phyloP scores from a whole-genome alignment of 371 early-diverging fungal genomes.

The Catenaria anguillulae region DNA sequence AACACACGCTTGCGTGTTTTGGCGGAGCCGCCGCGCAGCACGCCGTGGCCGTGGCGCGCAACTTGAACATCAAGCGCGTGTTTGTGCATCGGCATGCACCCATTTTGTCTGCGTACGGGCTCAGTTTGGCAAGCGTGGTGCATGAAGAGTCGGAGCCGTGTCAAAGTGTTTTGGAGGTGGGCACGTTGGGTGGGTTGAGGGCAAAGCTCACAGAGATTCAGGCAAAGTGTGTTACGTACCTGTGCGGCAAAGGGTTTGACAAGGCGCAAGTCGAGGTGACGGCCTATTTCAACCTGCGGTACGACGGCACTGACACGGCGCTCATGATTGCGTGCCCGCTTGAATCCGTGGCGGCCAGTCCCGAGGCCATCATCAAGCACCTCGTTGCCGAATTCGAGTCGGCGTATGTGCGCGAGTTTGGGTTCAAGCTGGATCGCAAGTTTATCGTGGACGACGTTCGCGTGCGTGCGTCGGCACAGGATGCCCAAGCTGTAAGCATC shows the following conservation, averaged over 20 bases:
- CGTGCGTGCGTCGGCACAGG: constrained; percentile 62
- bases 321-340: constrained; percentile 69
- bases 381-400: constrained; percentile 32
- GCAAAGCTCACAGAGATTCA: constrained; percentile 33
- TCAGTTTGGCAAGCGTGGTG: constrained; percentile 79
- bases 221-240: constrained; percentile 23
- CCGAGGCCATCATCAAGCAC: too few relatives aligned
- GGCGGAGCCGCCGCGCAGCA: constrained; percentile 72
- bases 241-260: constrained; percentile 26
- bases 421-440: constrained; percentile 61
- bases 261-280: constrained; percentile 33
- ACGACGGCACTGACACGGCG: constrained; percentile 86
- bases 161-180: constrained; percentile 21
- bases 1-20: constrained; percentile 80
- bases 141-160: constrained; percentile 80
- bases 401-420: constrained; percentile 76
- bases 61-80: constrained; percentile 64
- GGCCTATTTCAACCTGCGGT: constrained; percentile 74
- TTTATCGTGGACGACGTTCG: constrained; percentile 85
- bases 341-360: constrained; percentile 28
- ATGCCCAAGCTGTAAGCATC: constrained; percentile 9
- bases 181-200: constrained; percentile 26
- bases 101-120: constrained; percentile 84
- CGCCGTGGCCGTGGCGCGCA: constrained; percentile 82
- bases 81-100: constrained; percentile 75